Evolutionary conservation across 2,329 filamentous ascomycete species (phyloP), one percentile per base, ranked within the genome.

Genomic region (Ophiostoma triangulosporum): DNA sequence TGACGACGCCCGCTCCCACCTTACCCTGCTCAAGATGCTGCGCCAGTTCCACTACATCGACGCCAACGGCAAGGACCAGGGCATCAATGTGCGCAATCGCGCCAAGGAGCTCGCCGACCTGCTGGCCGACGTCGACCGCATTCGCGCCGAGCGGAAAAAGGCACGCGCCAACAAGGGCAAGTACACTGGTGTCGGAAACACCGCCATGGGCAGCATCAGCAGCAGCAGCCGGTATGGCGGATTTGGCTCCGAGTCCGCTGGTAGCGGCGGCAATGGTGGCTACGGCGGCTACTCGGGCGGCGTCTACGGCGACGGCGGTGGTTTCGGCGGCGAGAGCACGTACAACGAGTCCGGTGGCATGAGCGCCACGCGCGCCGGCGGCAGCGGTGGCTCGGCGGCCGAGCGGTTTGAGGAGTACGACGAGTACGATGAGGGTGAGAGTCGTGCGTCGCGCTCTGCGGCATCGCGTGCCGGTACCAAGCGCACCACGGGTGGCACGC

Each of bases 1-100:
- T 60, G 93, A 98, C 69, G 93, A 98, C 70, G 93, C 93, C 55
- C 83, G 93, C 62, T 90, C 90, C 55, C 93, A 98, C 68, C 81
- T 98, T 57, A 94, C 91, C 15, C 81, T 97, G 9, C 78, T 98
- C 56, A 95, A 96, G 71, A 98, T 98, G 93, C 80, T 98, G 54
- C 87, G 90, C 55, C 93, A 98, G 68, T 98, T 98, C 70, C 93
- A 98, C 71, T 98, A 77, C 70, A 97, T 98, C 68, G 82, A 98
- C 65, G 77, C 80, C 66, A 97, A 97, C 68, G 93, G 93, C 67
- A 98, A 98, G 69, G 93, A 98, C 65, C 93, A 98, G 69, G 93
- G 93, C 57, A 81, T 98, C 69, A 98, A 98, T 65, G 93, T 98
- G 56, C 85, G 93, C 60, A 97, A 97, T 71, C 81, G 93, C 60